These are phyloP conservation scores for Plenodomus tracheiphilus DNA, from an alignment of 2,329 filamentous ascomycete genomes.

Conservation along the genomic window DNA sequence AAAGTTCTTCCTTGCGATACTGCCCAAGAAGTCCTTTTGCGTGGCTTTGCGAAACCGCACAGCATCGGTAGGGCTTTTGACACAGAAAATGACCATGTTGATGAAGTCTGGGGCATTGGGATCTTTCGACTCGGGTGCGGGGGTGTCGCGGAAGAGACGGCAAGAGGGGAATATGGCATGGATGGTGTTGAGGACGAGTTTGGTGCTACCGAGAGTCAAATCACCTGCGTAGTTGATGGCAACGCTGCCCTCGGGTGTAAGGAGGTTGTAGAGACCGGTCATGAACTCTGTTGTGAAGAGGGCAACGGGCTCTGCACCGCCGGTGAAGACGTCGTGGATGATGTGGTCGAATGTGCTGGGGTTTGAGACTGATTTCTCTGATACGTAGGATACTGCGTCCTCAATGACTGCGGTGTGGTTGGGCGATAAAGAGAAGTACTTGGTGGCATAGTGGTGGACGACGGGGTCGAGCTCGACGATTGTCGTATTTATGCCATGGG, in stretches of 20 bases:
- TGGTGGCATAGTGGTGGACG: constrained; percentile 78
- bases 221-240: constrained; percentile 98
- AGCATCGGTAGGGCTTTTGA: constrained; percentile 57
- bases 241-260: constrained; percentile 79
- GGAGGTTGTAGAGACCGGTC: constrained; percentile 66
- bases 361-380: constrained; percentile 52
- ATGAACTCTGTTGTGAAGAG: constrained; percentile 90
- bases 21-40: constrained; percentile 70
- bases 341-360: constrained; percentile 78
- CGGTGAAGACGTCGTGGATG: constrained; percentile 96
- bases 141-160: constrained; percentile 83
- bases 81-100: constrained; percentile 96
- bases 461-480: constrained; percentile 93
- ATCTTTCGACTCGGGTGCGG: constrained; percentile 51
- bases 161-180: constrained; percentile 82
- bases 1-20: constrained; percentile 69
- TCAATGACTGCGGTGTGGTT: constrained; percentile 81
- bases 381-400: constrained; percentile 75
- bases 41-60: constrained; percentile 70
- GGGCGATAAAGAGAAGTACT: constrained; percentile 78
- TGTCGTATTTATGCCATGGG: constrained; percentile 88
- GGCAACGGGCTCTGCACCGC: constrained; percentile 84
- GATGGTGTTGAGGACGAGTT: constrained; percentile 81
- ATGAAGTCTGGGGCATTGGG: constrained; percentile 68
- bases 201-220: constrained; percentile 73